Base-by-base conservation (phyloP, 2,329 filamentous ascomycete species). In the Tolypocladium capitatum region DNA sequence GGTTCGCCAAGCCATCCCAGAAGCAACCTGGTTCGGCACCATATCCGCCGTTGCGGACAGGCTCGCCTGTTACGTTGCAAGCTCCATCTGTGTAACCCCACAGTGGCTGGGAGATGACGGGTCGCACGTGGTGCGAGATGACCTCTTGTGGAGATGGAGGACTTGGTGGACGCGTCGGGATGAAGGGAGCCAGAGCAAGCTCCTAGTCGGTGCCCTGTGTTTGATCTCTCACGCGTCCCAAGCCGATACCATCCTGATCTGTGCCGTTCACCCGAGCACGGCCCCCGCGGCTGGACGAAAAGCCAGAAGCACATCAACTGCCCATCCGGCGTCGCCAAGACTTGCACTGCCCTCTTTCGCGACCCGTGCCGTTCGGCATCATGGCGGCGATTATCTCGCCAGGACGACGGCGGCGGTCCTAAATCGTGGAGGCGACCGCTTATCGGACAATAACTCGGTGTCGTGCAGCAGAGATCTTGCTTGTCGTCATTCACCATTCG, bases 331-430 rank as follows among this genome's bases (percentile, higher is more conserved):
- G 27, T 35, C 27, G 48, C 48, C 48, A 46, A 49, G 48, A 42
- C 43, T 40, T 47, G 48, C 48, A 49, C 48, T 36, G 48, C 48
- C 40, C 43, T 24, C n/a, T n/a, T 16, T 46, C 20, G 18, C 28
- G 38, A 14, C 9, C 40, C n/a, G n/a, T n/a, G n/a, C n/a, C n/a
- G n/a, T n/a, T n/a, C n/a, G 42, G 34, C 18, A 36, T 35, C 45
- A 20, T 28, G n/a, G 27, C 27, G 20, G 16, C n/a, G 10, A 43
- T 9, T 3, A 28, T 47, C 14, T 11, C 5, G 21, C 38, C 14
- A 33, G 28, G 16, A 5, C 4, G 27, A 30, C 18, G 28, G 34
- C 45, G 34, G 21, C 7, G 3, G 13, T 16, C 13, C 13, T 7
- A 8, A 9, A 5, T 20, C 7, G 18, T 14, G 4, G 21, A 6